Conservation (phyloP, 2,329 filamentous ascomycete species). For the Cladosporium austrohemisphaericum region DNA sequence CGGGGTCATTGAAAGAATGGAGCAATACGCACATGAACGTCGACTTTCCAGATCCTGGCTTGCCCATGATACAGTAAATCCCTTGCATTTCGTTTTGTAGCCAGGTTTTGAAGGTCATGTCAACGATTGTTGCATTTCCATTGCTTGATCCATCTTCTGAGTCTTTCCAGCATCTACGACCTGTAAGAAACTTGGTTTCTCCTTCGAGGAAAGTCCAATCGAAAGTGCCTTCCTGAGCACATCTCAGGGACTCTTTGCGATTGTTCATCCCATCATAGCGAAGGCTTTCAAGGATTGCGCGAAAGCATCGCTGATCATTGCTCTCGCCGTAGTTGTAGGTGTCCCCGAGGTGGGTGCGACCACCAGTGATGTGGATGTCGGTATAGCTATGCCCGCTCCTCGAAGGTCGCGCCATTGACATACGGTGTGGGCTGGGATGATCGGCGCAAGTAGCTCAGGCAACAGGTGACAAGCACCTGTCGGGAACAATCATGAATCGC, state of each 20-base stretch:
- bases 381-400: no score
- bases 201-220: conserved; percentile 1
- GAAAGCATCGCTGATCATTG: neutral
- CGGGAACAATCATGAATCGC: no score
- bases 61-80: conserved; percentile 12
- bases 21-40: conserved; percentile 11
- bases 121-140: neutral
- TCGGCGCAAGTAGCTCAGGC: no score
- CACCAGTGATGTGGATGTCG: neutral
- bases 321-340: neutral
- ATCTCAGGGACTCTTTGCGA: neutral
- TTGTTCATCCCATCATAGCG: neutral
- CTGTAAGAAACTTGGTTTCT: neutral
- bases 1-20: neutral
- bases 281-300: neutral
- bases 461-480: no score
- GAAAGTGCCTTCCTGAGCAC: neutral
- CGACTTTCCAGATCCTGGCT: conserved; percentile 17
- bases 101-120: neutral
- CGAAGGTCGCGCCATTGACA: no score
- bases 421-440: no score
- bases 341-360: neutral
- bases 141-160: neutral
- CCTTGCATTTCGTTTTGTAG: neutral
- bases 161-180: neutral